Percentiles rank a stretch among this genome's conserved stretches.
phyloP scores from a whole-genome alignment of 1,139 yeast genomes.

The Diutina sp. region DNA sequence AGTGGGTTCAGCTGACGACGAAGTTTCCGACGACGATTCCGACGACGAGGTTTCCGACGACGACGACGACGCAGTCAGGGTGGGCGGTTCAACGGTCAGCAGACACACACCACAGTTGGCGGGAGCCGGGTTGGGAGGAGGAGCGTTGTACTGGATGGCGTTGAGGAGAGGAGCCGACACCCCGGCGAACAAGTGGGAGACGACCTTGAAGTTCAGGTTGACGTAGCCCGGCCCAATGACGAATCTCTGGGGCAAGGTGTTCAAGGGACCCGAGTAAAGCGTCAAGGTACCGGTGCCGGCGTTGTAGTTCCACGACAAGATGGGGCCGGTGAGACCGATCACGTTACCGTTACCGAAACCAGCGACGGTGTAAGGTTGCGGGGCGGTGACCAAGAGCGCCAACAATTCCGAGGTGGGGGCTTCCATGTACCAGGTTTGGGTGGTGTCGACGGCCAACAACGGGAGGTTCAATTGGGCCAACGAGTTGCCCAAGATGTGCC shows the following conservation, averaged over 20 bases:
- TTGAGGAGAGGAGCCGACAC: neutral
- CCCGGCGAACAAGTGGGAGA: neutral
- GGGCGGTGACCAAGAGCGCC: neutral
- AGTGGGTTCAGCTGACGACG: neutral
- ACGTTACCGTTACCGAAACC: neutral
- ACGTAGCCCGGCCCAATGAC: neutral
- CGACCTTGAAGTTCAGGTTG: neutral
- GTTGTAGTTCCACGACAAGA: neutral
- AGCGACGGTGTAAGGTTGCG: neutral
- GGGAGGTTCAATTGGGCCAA: neutral
- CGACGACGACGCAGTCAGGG: neutral
- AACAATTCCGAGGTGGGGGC: neutral
- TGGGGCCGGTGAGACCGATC: neutral
- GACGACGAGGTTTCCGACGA: neutral
- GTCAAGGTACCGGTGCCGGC: neutral
- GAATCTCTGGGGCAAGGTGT: neutral
- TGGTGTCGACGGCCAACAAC: neutral
- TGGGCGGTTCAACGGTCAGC: neutral
- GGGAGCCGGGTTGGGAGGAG: neutral
- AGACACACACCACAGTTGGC: neutral
- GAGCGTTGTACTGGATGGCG: neutral
- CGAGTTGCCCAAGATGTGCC: neutral
- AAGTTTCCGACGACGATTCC: neutral
- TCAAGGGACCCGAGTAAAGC: neutral
- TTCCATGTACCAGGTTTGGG: neutral